Conservation (phyloP, 2,329 filamentous ascomycete genomes). For the Neofusicoccum umdonicola region DNA sequence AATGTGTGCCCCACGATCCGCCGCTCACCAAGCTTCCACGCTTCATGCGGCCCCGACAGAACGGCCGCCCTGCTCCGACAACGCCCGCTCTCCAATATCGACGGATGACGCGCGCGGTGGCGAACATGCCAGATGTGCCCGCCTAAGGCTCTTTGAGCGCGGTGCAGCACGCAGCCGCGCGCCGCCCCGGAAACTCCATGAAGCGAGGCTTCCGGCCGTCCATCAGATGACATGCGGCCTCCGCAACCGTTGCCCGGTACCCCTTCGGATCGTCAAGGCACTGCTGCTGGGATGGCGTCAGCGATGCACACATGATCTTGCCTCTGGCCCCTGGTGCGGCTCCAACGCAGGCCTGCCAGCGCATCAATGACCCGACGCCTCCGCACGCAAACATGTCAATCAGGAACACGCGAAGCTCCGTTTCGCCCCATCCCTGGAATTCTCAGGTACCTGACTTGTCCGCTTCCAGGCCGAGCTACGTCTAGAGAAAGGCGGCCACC, state of each 20-base stretch:
- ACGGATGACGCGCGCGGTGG: neutral
- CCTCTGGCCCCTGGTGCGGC: conserved; percentile 12
- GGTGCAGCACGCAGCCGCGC: neutral
- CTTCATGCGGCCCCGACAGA: neutral
- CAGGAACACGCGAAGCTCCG: neutral
- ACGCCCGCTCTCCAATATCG: neutral
- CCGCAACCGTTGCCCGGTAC: neutral
- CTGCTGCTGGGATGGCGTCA: conserved; percentile 3
- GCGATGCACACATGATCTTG: conserved; percentile 7
- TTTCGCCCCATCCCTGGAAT: neutral
- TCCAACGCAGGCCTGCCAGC: conserved; percentile 11
- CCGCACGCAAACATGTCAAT: conserved; percentile 10
- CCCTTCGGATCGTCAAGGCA: neutral
- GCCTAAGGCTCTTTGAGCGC: neutral
- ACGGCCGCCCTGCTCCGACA: neutral
- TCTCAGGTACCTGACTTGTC: conserved; percentile 10
- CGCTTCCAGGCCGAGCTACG: neutral
- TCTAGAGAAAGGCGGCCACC: neutral
- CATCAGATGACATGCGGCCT: neutral
- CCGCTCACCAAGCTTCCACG: neutral
- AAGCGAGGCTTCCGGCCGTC: neutral
- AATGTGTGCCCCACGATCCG: conserved; percentile 6
- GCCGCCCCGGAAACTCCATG: neutral
- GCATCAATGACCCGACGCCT: conserved; percentile 1
- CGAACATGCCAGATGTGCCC: too few species aligned